Evolutionary conservation across 495 filamentous ascomycete species (phyloP), one percentile per base, ranked within the genome.

Genomic region (Penicillium bialowiezense): DNA sequence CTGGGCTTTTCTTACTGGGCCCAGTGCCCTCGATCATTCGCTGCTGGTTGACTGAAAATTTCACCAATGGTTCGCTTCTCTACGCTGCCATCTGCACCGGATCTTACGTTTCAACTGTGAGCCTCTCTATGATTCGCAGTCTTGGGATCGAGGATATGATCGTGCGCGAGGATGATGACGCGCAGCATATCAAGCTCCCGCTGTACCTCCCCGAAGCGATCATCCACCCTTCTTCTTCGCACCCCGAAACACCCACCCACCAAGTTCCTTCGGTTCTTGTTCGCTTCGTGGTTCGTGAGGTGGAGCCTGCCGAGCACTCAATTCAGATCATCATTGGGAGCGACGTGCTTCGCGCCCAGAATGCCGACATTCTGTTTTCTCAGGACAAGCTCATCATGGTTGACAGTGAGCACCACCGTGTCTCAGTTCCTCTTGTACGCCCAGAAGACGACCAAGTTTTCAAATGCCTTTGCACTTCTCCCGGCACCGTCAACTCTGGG

Each of bases 61-160:
- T 91, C 61, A 91, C 91, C 0, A 90, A 92, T 53, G 84, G 86
- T 47, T 81, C 89, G 8, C 77, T 97, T 5, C 78, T 97, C 5
- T 97, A 97, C 56, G 93, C 93, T 20, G 91, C 86, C 23, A 76
- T 96, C 15, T 98, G 93, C 65, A 91, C 90, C 9, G 95, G 91
- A 9, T 96, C 93, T 12, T 91, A 90, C 67, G 83, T 79, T 58
- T 97, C 93, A 5, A 82, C 80, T 20, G 59, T 98, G 28, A 85
- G 91, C 39, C 78, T 78, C 51, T 78, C 82, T 5, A 72, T 96
- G 47, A 70, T 97, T 41, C 79, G 80, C 38, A 84, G 84, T 20
- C 76, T 95, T 26, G 84, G 84, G 17, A 70, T 93, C 31, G 68
- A 82, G 50, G 79, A 83, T 53, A 78, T 83, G 37, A 80, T 96